Evolutionary conservation across 139 green algal species (phyloP), one percentile per base, ranked within the genome.

Genomic region (Zygnema cylindricum): DNA sequence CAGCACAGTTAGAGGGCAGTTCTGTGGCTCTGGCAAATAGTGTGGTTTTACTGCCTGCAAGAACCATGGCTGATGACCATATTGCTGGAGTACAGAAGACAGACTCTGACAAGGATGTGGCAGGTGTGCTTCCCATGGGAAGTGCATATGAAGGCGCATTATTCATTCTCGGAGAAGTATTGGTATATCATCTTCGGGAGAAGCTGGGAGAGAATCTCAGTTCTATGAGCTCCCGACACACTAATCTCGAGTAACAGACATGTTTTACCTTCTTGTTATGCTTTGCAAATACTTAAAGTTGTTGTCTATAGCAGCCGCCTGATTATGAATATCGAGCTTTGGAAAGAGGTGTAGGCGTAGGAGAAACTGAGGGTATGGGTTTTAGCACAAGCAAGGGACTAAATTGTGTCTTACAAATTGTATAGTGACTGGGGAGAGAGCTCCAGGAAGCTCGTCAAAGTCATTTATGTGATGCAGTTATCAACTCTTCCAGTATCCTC

Each of bases 71-170:
- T 55, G 82, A 87, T 40, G 82, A 87, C 43, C 16, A 55, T 2
- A 3, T 32, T 2, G 16, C 49, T 7, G 25, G 16, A 3, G 75
- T 33, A 33, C 11, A 41, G 35, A 7, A 2, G 35, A 76, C 77
- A 21, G 33, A 11, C 43, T n/a, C 30, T 71, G 55, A 43, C 16
- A 0, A 40, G 32, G 54, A 33, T 1, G 55, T 38, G n/a, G 23
- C 32, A 0, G 30, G 33, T 22, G n/a, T 87, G n/a, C 54, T 87
- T 2, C 82, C 82, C 11, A 87, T 87, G 82, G 82, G 82, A 30
- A 87, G 82, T 87, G 32, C 81, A 23, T 87, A 87, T 36, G 82
- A 87, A 33, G 82, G 82, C 54, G 82, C 55, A 1, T 25, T 87
- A 33, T 87, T 43, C 43, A 39, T 87, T 42, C 1, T 87, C 25